Evolutionary conservation across 2,329 filamentous ascomycete species (phyloP).

Genomic region (Fusarium succisae): DNA sequence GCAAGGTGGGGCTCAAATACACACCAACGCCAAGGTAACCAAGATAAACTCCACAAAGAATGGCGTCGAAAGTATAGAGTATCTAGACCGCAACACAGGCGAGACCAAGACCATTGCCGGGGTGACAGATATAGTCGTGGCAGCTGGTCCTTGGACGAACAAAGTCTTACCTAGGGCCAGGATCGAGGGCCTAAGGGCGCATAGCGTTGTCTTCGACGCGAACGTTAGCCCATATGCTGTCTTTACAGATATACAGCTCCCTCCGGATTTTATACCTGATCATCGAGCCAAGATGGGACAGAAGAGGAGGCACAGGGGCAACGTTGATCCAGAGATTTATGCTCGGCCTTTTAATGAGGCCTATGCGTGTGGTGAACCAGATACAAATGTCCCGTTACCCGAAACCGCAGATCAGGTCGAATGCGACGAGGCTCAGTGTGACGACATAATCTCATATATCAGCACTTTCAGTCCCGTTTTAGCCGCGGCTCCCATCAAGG

Average conservation of each 20-base stretch:
- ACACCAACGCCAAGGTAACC: conserved; percentile 73
- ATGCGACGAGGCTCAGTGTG: conserved; percentile 78
- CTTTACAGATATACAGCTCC: conserved; percentile 87
- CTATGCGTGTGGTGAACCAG: conserved; percentile 95
- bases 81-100: conserved; percentile 59
- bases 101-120: conserved; percentile 49
- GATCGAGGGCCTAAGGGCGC: conserved; percentile 67
- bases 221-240: conserved; percentile 78
- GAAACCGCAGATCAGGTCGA: conserved; percentile 78
- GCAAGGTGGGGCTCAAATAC: conserved; percentile 73
- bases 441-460: conserved; percentile 86
- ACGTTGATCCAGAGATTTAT: conserved; percentile 91
- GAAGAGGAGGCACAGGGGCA: conserved; percentile 64
- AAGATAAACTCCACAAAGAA: conserved; percentile 66
- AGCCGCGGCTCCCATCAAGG: conserved; percentile 72
- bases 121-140: conserved; percentile 64
- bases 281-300: conserved; percentile 59
- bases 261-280: conserved; percentile 67
- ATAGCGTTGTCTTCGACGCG: conserved; percentile 72
- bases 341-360: conserved; percentile 88
- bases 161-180: conserved; percentile 65
- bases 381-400: conserved; percentile 78
- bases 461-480: conserved; percentile 72
- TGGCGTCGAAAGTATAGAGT: conserved; percentile 69
- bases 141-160: conserved; percentile 72